A percentile compares a stretch with the other conserved stretches of the same genome.
These are phyloP conservation scores for Calonectria pseudoturangicola DNA, from an alignment of 2,329 filamentous ascomycete species.

Conservation along the genomic window DNA sequence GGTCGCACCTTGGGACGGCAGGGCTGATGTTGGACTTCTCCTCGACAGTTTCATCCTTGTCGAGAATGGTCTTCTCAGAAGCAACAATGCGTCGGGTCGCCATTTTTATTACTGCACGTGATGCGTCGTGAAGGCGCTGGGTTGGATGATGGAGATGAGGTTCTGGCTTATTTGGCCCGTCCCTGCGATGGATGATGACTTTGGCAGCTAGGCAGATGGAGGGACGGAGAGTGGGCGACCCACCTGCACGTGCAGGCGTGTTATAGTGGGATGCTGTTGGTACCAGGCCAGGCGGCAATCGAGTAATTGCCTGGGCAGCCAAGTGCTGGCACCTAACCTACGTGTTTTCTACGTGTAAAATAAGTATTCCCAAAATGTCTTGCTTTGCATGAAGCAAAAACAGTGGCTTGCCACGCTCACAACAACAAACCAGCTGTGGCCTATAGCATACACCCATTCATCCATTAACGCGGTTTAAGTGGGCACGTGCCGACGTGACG, in stretches of 20 bases:
- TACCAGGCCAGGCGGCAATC: not conserved
- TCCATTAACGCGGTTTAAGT: conserved; percentile 28
- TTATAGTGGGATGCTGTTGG: conserved; percentile 11
- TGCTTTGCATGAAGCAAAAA: not conserved
- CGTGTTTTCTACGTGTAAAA: not conserved
- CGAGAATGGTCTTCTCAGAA: conserved; percentile 79
- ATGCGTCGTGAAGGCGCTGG: conserved; percentile 39
- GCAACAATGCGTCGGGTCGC: conserved; percentile 80
- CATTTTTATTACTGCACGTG: conserved; percentile 69
- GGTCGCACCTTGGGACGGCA: conserved; percentile 85
- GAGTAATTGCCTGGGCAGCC: not conserved
- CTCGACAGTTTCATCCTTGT: conserved; percentile 72
- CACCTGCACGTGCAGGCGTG: conserved; percentile 51
- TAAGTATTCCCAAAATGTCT: not conserved
- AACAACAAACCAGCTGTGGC: not conserved
- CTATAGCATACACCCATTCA: too few relatives aligned
- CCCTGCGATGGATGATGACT: conserved; percentile 32
- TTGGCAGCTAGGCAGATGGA: conserved; percentile 9
- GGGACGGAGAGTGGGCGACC: conserved; percentile 40
- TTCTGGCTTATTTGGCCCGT: conserved; percentile 27
- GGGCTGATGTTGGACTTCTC: conserved; percentile 85
- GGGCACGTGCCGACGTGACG: conserved; percentile 54
- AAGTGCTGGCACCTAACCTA: not conserved
- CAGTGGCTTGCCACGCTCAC: not conserved
- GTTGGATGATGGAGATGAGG: conserved; percentile 39